These are phyloP conservation scores for Posidonia oceanica DNA, from an alignment of 116 monocot genomes.

Conservation along the genomic window DNA sequence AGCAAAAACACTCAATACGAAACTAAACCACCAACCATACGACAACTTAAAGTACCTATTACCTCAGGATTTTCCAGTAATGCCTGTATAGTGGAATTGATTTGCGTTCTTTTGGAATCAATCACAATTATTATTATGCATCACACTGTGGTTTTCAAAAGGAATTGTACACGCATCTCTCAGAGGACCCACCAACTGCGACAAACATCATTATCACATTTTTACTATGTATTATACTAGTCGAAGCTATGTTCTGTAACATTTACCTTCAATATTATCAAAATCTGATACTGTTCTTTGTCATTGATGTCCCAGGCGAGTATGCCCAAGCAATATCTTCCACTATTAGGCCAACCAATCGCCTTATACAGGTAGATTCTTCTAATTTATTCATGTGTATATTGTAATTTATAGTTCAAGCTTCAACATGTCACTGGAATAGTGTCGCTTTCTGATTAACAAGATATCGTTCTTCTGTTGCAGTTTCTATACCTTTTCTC, in stretches of 20 bases:
- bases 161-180: not conserved
- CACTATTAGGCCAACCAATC: slow-evolving; percentile 85
- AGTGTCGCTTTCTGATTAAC: too few relatives aligned
- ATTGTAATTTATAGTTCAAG: not conserved
- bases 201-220: not conserved
- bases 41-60: too few relatives aligned
- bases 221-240: too few relatives aligned
- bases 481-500: slow-evolving; percentile 75
- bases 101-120: too few relatives aligned
- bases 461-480: not conserved
- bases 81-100: too few relatives aligned
- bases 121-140: too few relatives aligned
- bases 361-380: slow-evolving; percentile 67
- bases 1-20: too few relatives aligned
- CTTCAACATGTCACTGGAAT: not conserved
- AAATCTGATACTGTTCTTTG: not conserved
- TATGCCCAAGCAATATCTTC: slow-evolving; percentile 95
- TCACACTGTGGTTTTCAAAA: not conserved
- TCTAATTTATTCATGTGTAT: not conserved
- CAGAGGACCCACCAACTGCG: not conserved
- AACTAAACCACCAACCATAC: too few relatives aligned
- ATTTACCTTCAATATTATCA: not conserved
- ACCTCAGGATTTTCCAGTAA: too few relatives aligned
- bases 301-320: slow-evolving; percentile 33
- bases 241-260: too few relatives aligned